Evolutionary conservation across 2,329 filamentous ascomycete genomes (phyloP), one percentile per base, ranked within the genome.

Genomic region (Sarocladiaceae sp.): DNA sequence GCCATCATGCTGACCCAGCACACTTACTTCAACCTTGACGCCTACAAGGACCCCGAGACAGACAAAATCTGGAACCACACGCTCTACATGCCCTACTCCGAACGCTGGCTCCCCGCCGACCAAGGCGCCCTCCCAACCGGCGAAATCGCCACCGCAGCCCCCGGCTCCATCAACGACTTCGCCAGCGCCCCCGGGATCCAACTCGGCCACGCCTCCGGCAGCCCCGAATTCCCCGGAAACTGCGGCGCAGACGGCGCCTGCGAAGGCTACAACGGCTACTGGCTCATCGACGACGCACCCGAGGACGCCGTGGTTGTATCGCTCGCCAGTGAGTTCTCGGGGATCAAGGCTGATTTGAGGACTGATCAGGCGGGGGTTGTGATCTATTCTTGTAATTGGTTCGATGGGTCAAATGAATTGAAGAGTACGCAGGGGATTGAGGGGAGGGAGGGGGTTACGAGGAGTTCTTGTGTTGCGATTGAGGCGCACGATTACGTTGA

Each of bases 401-500:
- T 75, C 63, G 73, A 75, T 54, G 74, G 74, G 23, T 66, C 65
- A 68, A 69, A 77, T 2, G 64, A 75, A 1, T 61, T 86, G 52
- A 86, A 86, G 70, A 74, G 72, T 40, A 82, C 78, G 1, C 83
- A 86, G 68, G 81, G 81, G 13, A 71, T 78, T 36, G 61, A 58
- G 20, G 64, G 60, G 2, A 63, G 66, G n/a, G 67, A 61, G 39
- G 72, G 65, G 56, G 75, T 82, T 7, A 70, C 72, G 52, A 66
- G 86, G 64, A 86, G 84, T 61, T 86, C 84, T 18, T 91, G 87
- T 62, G 65, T 90, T 6, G 88, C 89, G 28, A 82, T 91, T 63
- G 88, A 91, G 69, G 83, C 87, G 2, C 82, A 90, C 65, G 86
- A 88, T 63, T 91, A 83, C 74, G 87, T 88, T 54, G 86, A 90